Base-by-base conservation (phyloP, 164 flowering plant genomes). In the Platanus orientalis region DNA sequence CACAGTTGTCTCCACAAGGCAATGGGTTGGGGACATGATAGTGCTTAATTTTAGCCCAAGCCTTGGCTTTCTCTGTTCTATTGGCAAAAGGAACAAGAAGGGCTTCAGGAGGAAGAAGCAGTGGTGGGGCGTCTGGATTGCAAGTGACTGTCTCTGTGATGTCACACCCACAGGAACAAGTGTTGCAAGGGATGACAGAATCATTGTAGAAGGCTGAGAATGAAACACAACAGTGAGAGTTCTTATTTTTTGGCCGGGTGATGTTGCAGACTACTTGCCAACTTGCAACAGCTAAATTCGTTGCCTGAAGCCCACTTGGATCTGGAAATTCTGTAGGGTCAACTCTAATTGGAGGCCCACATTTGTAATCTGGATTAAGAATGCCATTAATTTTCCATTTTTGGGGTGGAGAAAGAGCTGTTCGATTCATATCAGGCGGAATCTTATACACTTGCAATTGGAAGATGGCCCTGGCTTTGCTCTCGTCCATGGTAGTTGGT, bases 241-340 rank as follows among this genome's bases (percentile, higher is more conserved):
- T 57, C 63, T 56, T 68, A 17, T 32, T 47, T 72, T 84, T 81
- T 0, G 90, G 86, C 6, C 63, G 32, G 7, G 92, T 83, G 1
- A 90, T 86, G 79, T 90, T 90, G 79, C 95, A 90, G 4, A 77
- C 80, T 0, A 88, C 78, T 52, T 84, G 87, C 92, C 92, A 90
- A 49, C 79, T 86, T 0, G 97, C 92, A 0, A 88, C 34, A 0
- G 92, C 86, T 0, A 67, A 17, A 2, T 39, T 62, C 0, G 50
- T 64, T 1, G 84, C 49, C 7, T 50, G 40, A 3, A 86, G 73
- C 2, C 94, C 92, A 12, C 61, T 64, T 0, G 84, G 68, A 61
- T 88, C 94, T 0, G 90, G 90, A 28, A 82, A 84, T 53, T 78
- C 81, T 0, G 87, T 67, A 0, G 85, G 78, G 26, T 72, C 80